Conservation (phyloP, 1,139 yeast genomes). For the Yamadazyma conglobata region DNA sequence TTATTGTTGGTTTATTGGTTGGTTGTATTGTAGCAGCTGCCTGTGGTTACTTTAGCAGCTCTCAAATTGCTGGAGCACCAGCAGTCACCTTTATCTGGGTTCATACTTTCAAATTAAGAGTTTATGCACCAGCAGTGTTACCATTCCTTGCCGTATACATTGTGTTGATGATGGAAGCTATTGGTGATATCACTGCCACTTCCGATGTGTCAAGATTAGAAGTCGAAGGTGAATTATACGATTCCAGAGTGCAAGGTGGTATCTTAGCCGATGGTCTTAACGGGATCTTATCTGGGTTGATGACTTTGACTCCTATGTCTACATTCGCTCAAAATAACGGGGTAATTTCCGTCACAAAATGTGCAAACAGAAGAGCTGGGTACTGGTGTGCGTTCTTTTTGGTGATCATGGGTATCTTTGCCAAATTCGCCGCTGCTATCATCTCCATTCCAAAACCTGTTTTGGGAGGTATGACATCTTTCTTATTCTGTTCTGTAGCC, state of each 20-base stretch:
- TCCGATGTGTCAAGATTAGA: constrained; percentile 83
- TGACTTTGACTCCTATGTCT: constrained; percentile 79
- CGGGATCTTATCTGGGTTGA: constrained; percentile 69
- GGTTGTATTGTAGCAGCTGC: constrained; percentile 94
- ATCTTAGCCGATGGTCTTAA: constrained; percentile 75
- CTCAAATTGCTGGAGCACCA: constrained; percentile 66
- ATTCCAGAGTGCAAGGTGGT: constrained; percentile 89
- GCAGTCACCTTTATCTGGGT: constrained; percentile 85
- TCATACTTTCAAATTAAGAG: constrained; percentile 67
- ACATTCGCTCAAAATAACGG: constrained; percentile 94
- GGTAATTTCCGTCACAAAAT: constrained; percentile 84
- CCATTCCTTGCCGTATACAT: constrained; percentile 81
- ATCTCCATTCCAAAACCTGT: constrained; percentile 83
- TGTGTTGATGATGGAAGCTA: constrained; percentile 83
- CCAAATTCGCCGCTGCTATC: constrained; percentile 87
- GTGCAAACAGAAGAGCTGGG: constrained; percentile 84
- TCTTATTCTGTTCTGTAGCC: constrained; percentile 83
- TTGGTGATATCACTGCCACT: constrained; percentile 91
- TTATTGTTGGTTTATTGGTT: constrained; percentile 73
- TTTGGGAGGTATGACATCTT: constrained; percentile 90
- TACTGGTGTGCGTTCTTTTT: constrained; percentile 86
- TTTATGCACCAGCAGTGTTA: constrained; percentile 80
- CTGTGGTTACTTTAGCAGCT: constrained; percentile 69
- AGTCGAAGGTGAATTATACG: constrained; percentile 76
- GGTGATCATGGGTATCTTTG: constrained; percentile 78